Conservation (phyloP, 1,139 yeast genomes). For the Kodamaea sp. region DNA sequence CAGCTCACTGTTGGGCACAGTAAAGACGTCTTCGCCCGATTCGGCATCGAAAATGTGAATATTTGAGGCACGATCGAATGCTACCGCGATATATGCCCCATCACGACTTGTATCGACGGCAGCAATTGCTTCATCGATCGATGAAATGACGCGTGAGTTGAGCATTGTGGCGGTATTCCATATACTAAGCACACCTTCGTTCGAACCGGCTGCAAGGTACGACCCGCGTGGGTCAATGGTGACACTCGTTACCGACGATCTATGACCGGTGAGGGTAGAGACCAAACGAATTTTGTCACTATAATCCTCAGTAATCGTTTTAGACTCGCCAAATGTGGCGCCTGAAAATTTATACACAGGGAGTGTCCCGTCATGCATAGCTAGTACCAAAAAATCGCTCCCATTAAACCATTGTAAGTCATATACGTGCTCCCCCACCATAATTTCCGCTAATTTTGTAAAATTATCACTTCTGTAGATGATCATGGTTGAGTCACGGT, state of each 20-base stretch:
- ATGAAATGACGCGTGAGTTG: constrained; percentile 40
- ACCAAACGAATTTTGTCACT: not conserved
- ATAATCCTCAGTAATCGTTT: constrained; percentile 3
- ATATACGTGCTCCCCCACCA: constrained; percentile 28
- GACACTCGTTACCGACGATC: constrained; percentile 50
- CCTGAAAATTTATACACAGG: constrained; percentile 19
- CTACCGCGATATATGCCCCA: constrained; percentile 43
- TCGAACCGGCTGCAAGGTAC: constrained; percentile 57
- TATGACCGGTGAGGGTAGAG: constrained; percentile 40
- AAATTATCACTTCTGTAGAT: constrained; percentile 28
- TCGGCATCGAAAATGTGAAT: constrained; percentile 38
- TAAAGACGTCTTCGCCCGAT: constrained; percentile 28
- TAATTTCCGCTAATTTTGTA: constrained; percentile 22
- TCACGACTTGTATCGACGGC: constrained; percentile 43
- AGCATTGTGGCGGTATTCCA: constrained; percentile 53
- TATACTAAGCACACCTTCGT: constrained; percentile 64
- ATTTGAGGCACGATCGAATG: constrained; percentile 41
- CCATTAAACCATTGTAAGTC: constrained; percentile 30
- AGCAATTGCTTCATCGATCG: constrained; percentile 49
- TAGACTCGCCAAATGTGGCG: constrained; percentile 7
- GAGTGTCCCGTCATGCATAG: constrained; percentile 37
- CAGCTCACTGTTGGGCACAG: constrained; percentile 34
- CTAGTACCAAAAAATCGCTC: constrained; percentile 34
- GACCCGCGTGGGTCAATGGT: constrained; percentile 58
- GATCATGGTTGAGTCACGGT: constrained; percentile 31